phyloP scores from a whole-genome alignment of 108 stramenopile species.

The Stephanodiscus triporus region DNA sequence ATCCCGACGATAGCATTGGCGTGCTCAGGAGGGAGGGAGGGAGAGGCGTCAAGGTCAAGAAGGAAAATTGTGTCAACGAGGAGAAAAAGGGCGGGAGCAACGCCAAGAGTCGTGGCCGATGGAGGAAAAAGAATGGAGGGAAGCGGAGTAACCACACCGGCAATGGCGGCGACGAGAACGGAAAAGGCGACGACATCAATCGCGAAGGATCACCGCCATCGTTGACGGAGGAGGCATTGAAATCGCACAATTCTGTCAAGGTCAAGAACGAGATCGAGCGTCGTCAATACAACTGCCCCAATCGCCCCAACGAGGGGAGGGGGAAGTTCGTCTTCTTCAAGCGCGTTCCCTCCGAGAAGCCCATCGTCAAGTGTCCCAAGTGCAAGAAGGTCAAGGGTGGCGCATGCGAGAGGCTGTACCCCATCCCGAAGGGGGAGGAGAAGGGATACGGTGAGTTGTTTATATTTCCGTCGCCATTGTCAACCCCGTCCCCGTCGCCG shows the following conservation, averaged over 20 bases:
- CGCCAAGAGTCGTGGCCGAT: no score
- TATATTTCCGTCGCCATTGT: background rate
- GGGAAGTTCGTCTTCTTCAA: conserved; percentile 51
- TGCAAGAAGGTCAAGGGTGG: conserved; percentile 36
- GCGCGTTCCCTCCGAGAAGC: conserved; percentile 34
- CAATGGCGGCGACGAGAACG: background rate
- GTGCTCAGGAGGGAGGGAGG: no score
- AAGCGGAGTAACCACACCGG: no score
- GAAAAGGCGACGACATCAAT: background rate
- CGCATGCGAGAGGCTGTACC: conserved; percentile 31
- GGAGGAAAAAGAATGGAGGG: no score
- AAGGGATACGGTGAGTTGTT: conserved; percentile 41
- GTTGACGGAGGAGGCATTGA: conserved; percentile 19
- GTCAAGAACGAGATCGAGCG: conserved; percentile 37
- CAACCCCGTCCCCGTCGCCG: no score
- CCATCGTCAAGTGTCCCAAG: conserved; percentile 47
- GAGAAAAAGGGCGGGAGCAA: no score
- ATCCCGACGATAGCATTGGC: no score
- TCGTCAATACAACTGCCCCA: conserved; percentile 56
- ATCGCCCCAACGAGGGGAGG: conserved; percentile 41
- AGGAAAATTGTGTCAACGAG: no score
- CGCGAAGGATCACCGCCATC: background rate
- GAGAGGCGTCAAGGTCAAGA: no score
- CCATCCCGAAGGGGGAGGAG: conserved; percentile 41
- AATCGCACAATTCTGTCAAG: conserved; percentile 19